Base-by-base conservation (phyloP, 495 filamentous ascomycete species). In the Xylaria longipes region DNA sequence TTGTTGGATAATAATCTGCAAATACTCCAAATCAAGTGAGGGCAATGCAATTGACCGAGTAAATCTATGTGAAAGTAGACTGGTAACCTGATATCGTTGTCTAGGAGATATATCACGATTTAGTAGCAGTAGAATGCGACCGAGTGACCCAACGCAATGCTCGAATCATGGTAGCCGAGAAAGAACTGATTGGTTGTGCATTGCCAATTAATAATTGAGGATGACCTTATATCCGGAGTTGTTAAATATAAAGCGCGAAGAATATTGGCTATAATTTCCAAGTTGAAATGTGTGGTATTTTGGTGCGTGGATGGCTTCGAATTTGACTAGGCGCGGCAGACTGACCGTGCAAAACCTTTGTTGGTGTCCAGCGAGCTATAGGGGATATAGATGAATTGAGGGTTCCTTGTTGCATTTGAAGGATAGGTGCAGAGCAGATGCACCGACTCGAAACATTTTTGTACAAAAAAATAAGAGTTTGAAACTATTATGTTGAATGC, bases 221-320 rank as follows among this genome's bases (percentile, higher is more conserved):
- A 15, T 52, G 17, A 5, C 29, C 11, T n/a, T n/a, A 52, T n/a
- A 6, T 52, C 43, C 8, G 33, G n/a, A 1, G 22, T 31, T 22
- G 37, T 41, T 29, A 27, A 45, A 25, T 17, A 20, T 27, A 20
- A 50, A 52, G 22, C 6, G 39, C 5, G 50, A 52, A 35, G 20
- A 50, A 29, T 3, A 25, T 9, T 22, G 31, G n/a, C 14, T 8
- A 12, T 14, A 20, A 33, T 37, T 56, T 45, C 14, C 11, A 56
- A 22, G 60, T 29, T 31, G 12, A 31, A 37, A 46, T 25, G 45
- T 39, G 45, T 45, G 45, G 46, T 48, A 25, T 41, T 56, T 37
- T 25, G 48, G 12, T 68, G 50, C 80, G 83, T 72, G 77, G 81
- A 85, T 85, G 80, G 82, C 83, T 82, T 84, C 82, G 82, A 71